Conservation (phyloP, 2,329 filamentous ascomycete genomes). For the Arthrocladium fulminans region DNA sequence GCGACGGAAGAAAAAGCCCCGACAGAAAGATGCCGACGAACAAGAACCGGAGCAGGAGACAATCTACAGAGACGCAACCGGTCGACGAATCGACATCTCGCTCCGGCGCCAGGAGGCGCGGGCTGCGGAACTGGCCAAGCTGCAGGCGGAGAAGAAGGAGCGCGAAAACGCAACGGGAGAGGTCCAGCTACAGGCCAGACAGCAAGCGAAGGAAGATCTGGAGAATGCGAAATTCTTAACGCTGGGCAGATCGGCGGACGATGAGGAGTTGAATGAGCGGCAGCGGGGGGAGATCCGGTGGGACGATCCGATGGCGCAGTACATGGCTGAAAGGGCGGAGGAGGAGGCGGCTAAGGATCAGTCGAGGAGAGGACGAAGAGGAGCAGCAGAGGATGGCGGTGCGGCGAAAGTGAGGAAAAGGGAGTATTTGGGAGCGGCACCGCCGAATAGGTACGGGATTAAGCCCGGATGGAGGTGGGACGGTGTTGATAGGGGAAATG, state of each 20-base stretch:
- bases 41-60: constrained; percentile 59
- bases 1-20: constrained; percentile 9
- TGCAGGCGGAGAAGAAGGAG: constrained; percentile 54
- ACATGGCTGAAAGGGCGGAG: constrained; percentile 51
- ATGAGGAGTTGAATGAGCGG: constrained; percentile 76
- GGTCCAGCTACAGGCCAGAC: constrained; percentile 64
- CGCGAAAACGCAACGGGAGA: constrained; percentile 71
- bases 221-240: constrained; percentile 75
- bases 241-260: constrained; percentile 71
- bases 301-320: constrained; percentile 87
- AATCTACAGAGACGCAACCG: constrained; percentile 90
- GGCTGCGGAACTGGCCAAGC: constrained; percentile 65
- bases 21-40: constrained; percentile 25
- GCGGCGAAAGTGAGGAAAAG: constrained; percentile 49
- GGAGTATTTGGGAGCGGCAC: constrained; percentile 67
- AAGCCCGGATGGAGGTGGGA: constrained; percentile 91
- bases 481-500: constrained; percentile 86
- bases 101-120: constrained; percentile 83
- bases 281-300: constrained; percentile 68
- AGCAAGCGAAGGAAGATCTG: constrained; percentile 56
- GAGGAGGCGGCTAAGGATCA: constrained; percentile 31
- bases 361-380: constrained; percentile 40
- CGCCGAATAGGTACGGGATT: constrained; percentile 91
- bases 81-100: constrained; percentile 83
- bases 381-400: constrained; percentile 19